phyloP scores from a whole-genome alignment of 2,329 filamentous ascomycete genomes.

The Trichoderma brevicompactum region DNA sequence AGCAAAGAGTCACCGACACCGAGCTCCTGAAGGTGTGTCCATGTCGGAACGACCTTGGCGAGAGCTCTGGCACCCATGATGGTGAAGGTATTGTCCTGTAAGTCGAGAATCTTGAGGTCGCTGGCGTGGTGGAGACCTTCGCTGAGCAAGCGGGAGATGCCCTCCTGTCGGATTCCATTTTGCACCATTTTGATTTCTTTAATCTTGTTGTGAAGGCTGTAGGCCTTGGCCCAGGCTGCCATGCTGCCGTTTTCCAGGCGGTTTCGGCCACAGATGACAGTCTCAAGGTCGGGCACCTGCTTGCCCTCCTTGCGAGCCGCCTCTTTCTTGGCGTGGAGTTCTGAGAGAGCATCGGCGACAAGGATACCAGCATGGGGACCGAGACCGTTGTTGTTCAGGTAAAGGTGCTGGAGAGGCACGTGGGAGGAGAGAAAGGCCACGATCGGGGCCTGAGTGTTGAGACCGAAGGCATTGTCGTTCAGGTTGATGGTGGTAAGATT shows the following conservation, averaged over 20 bases:
- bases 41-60: slow-evolving; percentile 72
- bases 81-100: slow-evolving; percentile 98
- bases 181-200: slow-evolving; percentile 95
- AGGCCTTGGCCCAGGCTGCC: slow-evolving; percentile 90
- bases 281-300: slow-evolving; percentile 83
- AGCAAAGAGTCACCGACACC: slow-evolving; percentile 89
- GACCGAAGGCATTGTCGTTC: slow-evolving; percentile 96
- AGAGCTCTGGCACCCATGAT: slow-evolving; percentile 77
- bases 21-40: slow-evolving; percentile 78
- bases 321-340: slow-evolving; percentile 83
- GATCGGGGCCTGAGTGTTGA: slow-evolving; percentile 91
- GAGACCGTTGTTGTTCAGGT: slow-evolving; percentile 97
- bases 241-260: slow-evolving; percentile 95
- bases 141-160: slow-evolving; percentile 79
- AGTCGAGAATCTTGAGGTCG: slow-evolving; percentile 75
- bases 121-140: slow-evolving; percentile 75
- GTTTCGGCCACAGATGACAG: slow-evolving; percentile 96
- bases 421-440: slow-evolving; percentile 90
- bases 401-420: slow-evolving; percentile 87
- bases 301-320: slow-evolving; percentile 72
- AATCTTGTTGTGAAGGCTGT: slow-evolving; percentile 79
- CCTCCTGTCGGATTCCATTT: slow-evolving; percentile 94
- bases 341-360: slow-evolving; percentile 83
- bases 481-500: slow-evolving; percentile 91
- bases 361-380: slow-evolving; percentile 88